Percentiles rank a stretch among this genome's conserved stretches.
These are phyloP conservation scores for Leptoxyphium fumago DNA, from an alignment of 2,329 filamentous ascomycete genomes.

Conservation along the genomic window DNA sequence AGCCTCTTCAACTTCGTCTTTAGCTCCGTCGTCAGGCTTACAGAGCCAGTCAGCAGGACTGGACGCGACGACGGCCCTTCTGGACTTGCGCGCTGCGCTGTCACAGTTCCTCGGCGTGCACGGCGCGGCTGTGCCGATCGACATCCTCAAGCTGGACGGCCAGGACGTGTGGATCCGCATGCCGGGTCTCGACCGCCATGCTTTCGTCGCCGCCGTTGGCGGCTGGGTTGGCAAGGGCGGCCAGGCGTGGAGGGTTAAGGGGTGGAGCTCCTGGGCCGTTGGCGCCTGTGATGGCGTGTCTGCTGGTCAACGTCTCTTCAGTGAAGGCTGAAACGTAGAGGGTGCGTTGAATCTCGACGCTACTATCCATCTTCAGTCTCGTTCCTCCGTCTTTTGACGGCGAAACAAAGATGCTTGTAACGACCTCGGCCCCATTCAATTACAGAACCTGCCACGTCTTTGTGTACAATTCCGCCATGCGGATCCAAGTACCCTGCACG, in stretches of 20 bases:
- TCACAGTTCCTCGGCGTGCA: constrained; percentile 55
- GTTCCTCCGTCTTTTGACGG: not conserved
- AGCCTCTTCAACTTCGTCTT: not conserved
- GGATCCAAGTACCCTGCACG: too few species aligned
- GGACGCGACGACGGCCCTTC: constrained; percentile 47
- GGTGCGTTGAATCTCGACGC: not conserved
- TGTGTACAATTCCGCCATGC: not conserved
- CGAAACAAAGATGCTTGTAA: not conserved
- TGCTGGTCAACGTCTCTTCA: constrained; percentile 35
- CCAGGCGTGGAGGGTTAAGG: constrained; percentile 35
- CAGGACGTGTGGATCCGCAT: constrained; percentile 49
- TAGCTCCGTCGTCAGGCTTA: not conserved
- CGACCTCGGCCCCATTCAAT: not conserved
- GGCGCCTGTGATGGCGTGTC: constrained; percentile 37
- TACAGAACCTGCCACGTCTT: not conserved
- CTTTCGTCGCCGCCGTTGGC: constrained; percentile 49
- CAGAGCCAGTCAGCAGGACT: constrained; percentile 18
- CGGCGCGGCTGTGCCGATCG: constrained; percentile 51
- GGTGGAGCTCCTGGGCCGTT: constrained; percentile 51
- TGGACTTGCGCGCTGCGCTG: constrained; percentile 49
- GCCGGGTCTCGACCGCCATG: constrained; percentile 43
- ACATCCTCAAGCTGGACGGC: constrained; percentile 49
- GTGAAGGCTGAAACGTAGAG: constrained; percentile 5
- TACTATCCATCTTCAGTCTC: too few species aligned
- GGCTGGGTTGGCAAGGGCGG: constrained; percentile 42